phyloP scores from a whole-genome alignment of 148 eudicot species.

The Rheum nobile region DNA sequence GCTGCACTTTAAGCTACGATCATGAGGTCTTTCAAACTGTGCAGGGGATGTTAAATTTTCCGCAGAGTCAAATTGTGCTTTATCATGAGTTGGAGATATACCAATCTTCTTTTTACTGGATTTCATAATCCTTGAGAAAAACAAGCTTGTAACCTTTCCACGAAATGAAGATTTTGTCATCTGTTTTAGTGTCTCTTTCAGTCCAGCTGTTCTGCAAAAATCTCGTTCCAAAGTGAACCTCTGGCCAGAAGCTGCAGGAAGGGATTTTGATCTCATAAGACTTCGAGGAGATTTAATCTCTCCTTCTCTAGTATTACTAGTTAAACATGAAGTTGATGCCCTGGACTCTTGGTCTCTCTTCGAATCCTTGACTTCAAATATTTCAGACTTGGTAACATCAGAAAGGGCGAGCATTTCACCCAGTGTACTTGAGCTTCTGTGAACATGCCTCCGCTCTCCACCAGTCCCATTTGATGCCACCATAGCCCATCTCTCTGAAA shows the following conservation, averaged over 20 bases:
- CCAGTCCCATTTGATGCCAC: conserved; percentile 54
- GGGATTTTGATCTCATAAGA: conserved; percentile 80
- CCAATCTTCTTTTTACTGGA: conserved; percentile 37
- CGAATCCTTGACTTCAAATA: conserved; percentile 28
- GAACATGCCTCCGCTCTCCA: conserved; percentile 44
- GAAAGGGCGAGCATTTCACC: conserved; percentile 98
- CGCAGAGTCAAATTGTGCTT: conserved; percentile 15
- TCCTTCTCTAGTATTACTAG: conserved; percentile 24
- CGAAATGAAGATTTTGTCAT: conserved; percentile 53
- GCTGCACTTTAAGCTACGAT: conserved; percentile 11
- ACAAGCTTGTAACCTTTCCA: conserved; percentile 76
- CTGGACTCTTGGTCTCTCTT: conserved; percentile 28
- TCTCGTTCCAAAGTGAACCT: conserved; percentile 24
- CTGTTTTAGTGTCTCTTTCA: conserved; percentile 31
- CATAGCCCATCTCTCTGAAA: conserved; percentile 98
- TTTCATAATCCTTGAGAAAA: conserved; percentile 69
- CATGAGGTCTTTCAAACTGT: conserved; percentile 18
- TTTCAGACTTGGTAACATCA: conserved; percentile 42
- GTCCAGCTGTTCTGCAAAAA: conserved; percentile 15
- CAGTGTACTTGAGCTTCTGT: conserved; percentile 72
- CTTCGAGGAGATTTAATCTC: conserved; percentile 31
- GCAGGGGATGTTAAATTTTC: conserved; percentile 11
- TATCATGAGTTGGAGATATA: conserved; percentile 23
- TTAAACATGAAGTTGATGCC: conserved; percentile 41
- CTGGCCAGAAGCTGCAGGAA: conserved; percentile 42